phyloP scores from a whole-genome alignment of 164 flowering plant genomes.

The Houttuynia cordata region DNA sequence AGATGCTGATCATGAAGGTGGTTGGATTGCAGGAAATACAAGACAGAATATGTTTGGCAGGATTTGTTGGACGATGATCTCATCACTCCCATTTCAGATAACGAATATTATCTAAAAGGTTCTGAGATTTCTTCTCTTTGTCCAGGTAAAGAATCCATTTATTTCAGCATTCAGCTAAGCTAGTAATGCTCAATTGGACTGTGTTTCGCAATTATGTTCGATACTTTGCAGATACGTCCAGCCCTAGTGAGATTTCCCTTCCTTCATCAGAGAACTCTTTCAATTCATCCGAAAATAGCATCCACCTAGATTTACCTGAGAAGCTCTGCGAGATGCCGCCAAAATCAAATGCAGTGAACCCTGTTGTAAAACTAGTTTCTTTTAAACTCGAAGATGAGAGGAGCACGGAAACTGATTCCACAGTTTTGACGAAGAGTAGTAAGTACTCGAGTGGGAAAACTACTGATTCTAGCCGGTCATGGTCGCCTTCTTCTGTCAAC shows the following conservation, averaged over 20 bases:
- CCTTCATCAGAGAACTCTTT: not conserved
- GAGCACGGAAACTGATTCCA: not conserved
- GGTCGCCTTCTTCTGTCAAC: not conserved
- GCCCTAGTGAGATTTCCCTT: not conserved
- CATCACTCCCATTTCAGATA: conserved; percentile 52
- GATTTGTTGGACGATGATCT: conserved; percentile 64
- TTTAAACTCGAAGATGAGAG: not conserved
- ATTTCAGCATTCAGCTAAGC: too few relatives aligned
- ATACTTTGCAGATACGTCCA: not conserved
- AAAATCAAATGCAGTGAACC: not conserved
- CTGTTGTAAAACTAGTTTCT: not conserved
- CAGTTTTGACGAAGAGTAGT: not conserved
- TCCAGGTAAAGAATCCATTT: not conserved
- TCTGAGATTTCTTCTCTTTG: conserved; percentile 21
- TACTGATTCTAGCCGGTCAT: not conserved
- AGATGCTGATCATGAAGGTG: not conserved
- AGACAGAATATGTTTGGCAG: conserved; percentile 65
- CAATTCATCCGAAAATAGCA: not conserved
- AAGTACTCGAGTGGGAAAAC: not conserved
- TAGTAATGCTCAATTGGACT: too few relatives aligned
- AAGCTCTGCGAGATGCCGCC: not conserved
- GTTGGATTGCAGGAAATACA: conserved; percentile 41
- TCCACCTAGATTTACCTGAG: not conserved
- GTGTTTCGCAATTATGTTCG: too few relatives aligned
- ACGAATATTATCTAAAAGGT: conserved; percentile 68